These are phyloP conservation scores for Parastagonospora nodorum DNA, from an alignment of 2,329 filamentous ascomycete genomes.

Conservation along the genomic window DNA sequence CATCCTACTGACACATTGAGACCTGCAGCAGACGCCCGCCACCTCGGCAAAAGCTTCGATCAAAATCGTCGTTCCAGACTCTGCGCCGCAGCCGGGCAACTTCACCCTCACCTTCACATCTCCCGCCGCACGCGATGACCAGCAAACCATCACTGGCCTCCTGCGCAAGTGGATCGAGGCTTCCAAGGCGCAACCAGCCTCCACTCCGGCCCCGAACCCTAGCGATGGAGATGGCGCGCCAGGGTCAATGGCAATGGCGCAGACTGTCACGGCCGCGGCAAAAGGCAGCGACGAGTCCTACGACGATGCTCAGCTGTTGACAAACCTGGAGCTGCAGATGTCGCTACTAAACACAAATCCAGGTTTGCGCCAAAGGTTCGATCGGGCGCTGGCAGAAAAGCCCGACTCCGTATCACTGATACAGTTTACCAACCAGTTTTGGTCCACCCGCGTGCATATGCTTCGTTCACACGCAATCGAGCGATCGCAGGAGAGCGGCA, in stretches of 20 bases:
- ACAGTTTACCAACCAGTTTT: conserved; percentile 91
- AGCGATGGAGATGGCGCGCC: conserved; percentile 50
- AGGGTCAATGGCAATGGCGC: conserved; percentile 78
- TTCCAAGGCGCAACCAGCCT: conserved; percentile 58
- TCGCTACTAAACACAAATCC: conserved; percentile 83
- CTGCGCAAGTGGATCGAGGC: conserved; percentile 78
- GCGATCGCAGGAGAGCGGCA: conserved; percentile 79
- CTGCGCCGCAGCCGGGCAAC: conserved; percentile 64
- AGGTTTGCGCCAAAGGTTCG: conserved; percentile 79
- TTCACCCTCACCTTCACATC: conserved; percentile 93
- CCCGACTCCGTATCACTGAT: conserved; percentile 79
- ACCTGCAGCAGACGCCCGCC: conserved; percentile 93
- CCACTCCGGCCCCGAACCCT: conserved; percentile 41
- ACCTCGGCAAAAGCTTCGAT: conserved; percentile 89
- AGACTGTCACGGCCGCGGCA: conserved; percentile 58
- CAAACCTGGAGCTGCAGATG: conserved; percentile 81
- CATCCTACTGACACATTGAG: conserved; percentile 51
- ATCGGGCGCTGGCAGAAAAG: conserved; percentile 81
- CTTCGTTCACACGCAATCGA: conserved; percentile 91
- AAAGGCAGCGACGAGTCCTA: conserved; percentile 68
- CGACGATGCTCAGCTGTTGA: conserved; percentile 77
- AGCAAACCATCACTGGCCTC: conserved; percentile 81
- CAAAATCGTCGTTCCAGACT: conserved; percentile 80
- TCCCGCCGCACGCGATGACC: conserved; percentile 76
- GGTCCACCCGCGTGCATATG: conserved; percentile 84